Evolutionary conservation across 495 filamentous ascomycete genomes (phyloP).

Genomic region (Cryomyces minteri): DNA sequence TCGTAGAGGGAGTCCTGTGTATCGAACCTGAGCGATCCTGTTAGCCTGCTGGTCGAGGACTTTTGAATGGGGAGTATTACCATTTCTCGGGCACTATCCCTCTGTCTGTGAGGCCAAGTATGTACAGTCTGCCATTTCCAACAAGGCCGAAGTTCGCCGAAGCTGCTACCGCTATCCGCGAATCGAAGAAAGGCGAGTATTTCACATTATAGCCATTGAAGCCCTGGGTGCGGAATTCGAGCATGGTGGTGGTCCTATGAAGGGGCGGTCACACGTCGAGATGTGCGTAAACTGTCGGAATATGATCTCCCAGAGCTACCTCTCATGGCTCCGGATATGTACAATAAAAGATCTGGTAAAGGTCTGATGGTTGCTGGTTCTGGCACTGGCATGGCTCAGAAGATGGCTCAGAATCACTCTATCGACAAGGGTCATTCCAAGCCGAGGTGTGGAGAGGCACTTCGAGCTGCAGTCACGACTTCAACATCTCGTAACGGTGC

Average conservation of each 20-base stretch:
- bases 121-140: constrained; percentile 78
- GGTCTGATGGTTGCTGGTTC: background rate
- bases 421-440: no score
- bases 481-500: no score
- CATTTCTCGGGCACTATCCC: constrained; percentile 72
- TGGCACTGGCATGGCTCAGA: no score
- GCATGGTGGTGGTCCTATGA: constrained; percentile 33
- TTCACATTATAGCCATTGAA: constrained; percentile 91
- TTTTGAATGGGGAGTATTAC: constrained; percentile 18
- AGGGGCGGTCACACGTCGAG: no score
- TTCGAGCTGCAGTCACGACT: no score
- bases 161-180: constrained; percentile 68
- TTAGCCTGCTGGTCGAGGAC: background rate
- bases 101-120: constrained; percentile 58
- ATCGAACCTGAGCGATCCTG: constrained; percentile 43
- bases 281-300: no score
- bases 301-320: no score
- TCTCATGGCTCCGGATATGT: no score
- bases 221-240: constrained; percentile 81
- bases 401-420: no score
- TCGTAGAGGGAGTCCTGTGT: constrained; percentile 96
- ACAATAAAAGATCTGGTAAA: background rate
- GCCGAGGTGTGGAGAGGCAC: no score
- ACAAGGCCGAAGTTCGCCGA: constrained; percentile 91
- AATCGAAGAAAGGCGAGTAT: constrained; percentile 96